Conservation (phyloP, 2,329 filamentous ascomycete genomes). For the Penicillium sp. region DNA sequence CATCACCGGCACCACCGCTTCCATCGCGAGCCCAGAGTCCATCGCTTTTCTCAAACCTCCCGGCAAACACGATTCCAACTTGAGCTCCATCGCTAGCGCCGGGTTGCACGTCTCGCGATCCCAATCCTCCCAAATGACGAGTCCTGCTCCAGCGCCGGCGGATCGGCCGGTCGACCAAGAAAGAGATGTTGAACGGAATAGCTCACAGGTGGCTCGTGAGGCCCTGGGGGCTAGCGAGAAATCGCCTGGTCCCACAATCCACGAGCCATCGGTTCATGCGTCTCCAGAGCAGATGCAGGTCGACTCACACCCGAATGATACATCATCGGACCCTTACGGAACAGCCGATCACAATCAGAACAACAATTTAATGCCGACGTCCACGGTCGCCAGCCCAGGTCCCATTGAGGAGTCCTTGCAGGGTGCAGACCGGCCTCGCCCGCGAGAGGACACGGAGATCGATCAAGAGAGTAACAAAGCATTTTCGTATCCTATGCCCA, state of each 20-base stretch:
- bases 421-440: conserved; percentile 50
- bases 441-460: conserved; percentile 45
- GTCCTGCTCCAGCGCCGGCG: conserved; percentile 59
- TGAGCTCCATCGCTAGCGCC: conserved; percentile 51
- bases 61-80: conserved; percentile 45
- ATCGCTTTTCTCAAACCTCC: conserved; percentile 43
- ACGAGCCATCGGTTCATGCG: conserved; percentile 56
- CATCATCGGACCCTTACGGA: conserved; percentile 51
- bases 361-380: conserved; percentile 58
- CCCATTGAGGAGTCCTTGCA: conserved; percentile 54
- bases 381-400: conserved; percentile 55
- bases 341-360: conserved; percentile 58
- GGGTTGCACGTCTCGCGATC: conserved; percentile 51
- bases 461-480: conserved; percentile 58
- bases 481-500: conserved; percentile 69
- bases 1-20: conserved; percentile 36
- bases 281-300: conserved; percentile 53
- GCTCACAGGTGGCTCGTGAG: conserved; percentile 51
- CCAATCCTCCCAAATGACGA: conserved; percentile 47
- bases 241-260: conserved; percentile 47
- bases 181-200: conserved; percentile 42
- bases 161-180: conserved; percentile 42
- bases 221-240: conserved; percentile 48
- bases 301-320: conserved; percentile 58
- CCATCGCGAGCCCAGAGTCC: conserved; percentile 41